Percentiles rank a stretch among this genome's conserved stretches.
Evolutionary conservation across 768 basidiomycete genomes (phyloP).

Genomic region (Leccinellum luteum): DNA sequence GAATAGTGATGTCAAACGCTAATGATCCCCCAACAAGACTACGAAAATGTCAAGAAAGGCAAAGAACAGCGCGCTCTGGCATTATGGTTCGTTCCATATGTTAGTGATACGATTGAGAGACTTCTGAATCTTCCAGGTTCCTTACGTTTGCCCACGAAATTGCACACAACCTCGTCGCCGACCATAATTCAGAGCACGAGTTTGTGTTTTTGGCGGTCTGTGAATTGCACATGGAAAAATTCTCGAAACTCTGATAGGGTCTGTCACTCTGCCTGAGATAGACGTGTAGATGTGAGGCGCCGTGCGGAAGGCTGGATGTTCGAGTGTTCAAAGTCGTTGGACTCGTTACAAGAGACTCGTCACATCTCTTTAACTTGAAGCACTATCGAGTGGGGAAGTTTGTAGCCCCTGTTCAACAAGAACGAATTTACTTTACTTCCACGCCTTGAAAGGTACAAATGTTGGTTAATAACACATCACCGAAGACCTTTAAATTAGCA

Average conservation of each 20-base stretch:
- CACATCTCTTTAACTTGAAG: too few species aligned
- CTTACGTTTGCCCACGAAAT: background rate
- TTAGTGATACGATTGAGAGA: background rate
- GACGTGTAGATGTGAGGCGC: too few species aligned
- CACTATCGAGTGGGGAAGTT: too few species aligned
- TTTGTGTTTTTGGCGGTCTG: background rate
- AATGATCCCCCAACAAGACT: background rate
- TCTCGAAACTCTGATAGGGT: background rate
- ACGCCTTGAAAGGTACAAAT: too few species aligned
- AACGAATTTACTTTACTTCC: too few species aligned
- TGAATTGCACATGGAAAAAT: background rate
- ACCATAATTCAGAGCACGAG: background rate
- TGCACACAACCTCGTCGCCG: background rate
- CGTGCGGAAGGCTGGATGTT: too few species aligned
- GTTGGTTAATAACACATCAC: too few species aligned
- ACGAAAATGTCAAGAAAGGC: background rate
- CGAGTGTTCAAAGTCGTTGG: too few species aligned
- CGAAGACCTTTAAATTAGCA: too few species aligned
- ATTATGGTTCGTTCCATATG: background rate
- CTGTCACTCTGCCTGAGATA: background rate
- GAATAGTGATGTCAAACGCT: background rate
- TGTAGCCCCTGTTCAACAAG: too few species aligned
- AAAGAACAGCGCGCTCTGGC: background rate
- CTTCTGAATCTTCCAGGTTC: background rate
- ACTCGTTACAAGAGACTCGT: too few species aligned